phyloP scores from a whole-genome alignment of 306 rosid species.

The Trifolium subterraneum region DNA sequence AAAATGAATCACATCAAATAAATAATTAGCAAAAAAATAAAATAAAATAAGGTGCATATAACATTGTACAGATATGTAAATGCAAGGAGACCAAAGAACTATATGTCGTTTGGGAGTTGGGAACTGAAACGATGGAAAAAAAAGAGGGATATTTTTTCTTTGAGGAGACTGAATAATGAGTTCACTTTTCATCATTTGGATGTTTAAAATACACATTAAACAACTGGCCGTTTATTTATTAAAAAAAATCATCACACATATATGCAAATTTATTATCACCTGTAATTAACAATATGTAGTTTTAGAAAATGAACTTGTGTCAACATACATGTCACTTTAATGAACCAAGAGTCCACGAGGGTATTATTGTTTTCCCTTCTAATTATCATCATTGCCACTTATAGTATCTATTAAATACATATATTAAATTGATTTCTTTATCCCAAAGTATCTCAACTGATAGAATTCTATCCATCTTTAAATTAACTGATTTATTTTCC shows the following conservation, averaged over 20 bases:
- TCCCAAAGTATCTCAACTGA: conserved; percentile 11
- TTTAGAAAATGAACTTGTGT: conserved; percentile 3
- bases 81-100: conserved; percentile 19
- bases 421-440: conserved; percentile 1
- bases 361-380: background rate
- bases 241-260: background rate
- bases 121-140: background rate
- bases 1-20: conserved; percentile 33
- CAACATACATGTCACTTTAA: background rate
- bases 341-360: background rate
- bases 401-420: background rate
- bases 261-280: background rate
- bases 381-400: background rate
- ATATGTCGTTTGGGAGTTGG: background rate
- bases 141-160: background rate
- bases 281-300: background rate
- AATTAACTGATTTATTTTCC: conserved; percentile 1
- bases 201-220: background rate
- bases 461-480: background rate
- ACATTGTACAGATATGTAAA: background rate
- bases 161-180: background rate
- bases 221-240: background rate
- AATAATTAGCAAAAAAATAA: background rate
- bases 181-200: conserved; percentile 8
- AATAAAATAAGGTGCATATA: conserved; percentile 1